Base-by-base conservation (phyloP, 371 early-diverging fungal species). In the Lichtheimia ornata region DNA sequence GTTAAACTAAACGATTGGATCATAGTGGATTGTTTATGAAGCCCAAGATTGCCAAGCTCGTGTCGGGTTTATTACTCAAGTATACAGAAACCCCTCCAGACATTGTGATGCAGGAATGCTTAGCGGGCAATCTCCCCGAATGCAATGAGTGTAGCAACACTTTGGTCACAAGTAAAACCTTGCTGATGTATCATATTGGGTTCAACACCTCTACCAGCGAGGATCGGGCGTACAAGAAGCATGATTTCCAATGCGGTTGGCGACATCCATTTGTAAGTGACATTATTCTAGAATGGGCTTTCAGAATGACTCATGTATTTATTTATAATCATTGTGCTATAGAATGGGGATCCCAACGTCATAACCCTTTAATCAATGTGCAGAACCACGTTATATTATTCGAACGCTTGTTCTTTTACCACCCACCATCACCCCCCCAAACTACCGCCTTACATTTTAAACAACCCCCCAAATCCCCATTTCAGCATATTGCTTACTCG, bases 231-330 rank as follows among this genome's bases (percentile, higher is more conserved):
- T 87, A 87, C 62, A 72, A 77, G 57, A 78, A 79, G 61, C 69
- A 81, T 53, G 81, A 84, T 56, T 87, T 83, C 59, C 87, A 87
- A 55, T 87, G 87, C 62, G 85, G 85, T 5, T 87, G 87, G 87
- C 74, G 87, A 52, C 84, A 87, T 45, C 84, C 84, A 59, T 86
- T 86, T 70, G 85, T 83, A 83, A 84, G 84, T 79, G 3, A 35
- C 35, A 35, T 35, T 47, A 7, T 18, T 3, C 4, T 43, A 44
- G 18, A 22, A 24, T 12, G 49, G 14, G 14, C 22, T 35, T 40
- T 1, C n/a, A 25, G 44, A 47, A 35, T 58, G 35, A 22, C 14
- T 15, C 22, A 40, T 53, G 20, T n/a, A 7, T 30, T n/a, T n/a
- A 50, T 14, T 24, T 15, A 24, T 20, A 12, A 50, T 42, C 60